Percentiles rank a stretch among this genome's conserved stretches.
Conservation (phyloP, 2,329 filamentous ascomycete genomes). For the Alternaria sp. region DNA sequence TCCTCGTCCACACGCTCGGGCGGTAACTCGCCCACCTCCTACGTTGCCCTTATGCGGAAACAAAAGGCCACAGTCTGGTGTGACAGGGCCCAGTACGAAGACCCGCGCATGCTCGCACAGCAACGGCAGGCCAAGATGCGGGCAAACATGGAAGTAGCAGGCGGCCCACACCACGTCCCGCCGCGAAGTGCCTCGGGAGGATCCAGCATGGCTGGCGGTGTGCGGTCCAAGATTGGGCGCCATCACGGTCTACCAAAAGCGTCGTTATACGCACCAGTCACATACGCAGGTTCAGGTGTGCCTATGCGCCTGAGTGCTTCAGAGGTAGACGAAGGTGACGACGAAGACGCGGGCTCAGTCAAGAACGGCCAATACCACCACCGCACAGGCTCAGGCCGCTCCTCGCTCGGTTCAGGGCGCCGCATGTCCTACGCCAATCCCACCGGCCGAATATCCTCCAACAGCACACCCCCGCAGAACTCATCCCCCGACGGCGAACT, state of each 20-base stretch:
- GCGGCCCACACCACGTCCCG: constrained; percentile 57
- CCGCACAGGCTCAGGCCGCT: constrained; percentile 76
- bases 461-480: constrained; percentile 62
- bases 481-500: constrained; percentile 47
- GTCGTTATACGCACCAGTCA: constrained; percentile 80
- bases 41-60: constrained; percentile 93
- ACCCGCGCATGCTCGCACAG: constrained; percentile 81
- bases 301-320: constrained; percentile 93
- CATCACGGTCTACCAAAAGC: constrained; percentile 84
- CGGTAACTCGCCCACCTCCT: constrained; percentile 71
- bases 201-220: constrained; percentile 56
- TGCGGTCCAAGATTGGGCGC: constrained; percentile 80
- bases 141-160: constrained; percentile 83
- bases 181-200: constrained; percentile 50
- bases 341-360: constrained; percentile 68
- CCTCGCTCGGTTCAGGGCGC: constrained; percentile 62
- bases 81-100: constrained; percentile 90
- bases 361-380: constrained; percentile 63
- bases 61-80: constrained; percentile 99
- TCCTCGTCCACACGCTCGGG: constrained; percentile 83
- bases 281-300: constrained; percentile 79
- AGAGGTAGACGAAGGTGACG: constrained; percentile 89
- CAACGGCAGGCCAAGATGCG: constrained; percentile 88
- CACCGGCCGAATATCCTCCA: constrained; percentile 59
- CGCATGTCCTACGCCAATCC: constrained; percentile 50